Percentiles rank a stretch among this genome's conserved stretches.
phyloP scores from a whole-genome alignment of 1,284 basidiomycete species.

The Ustilago xerochloae region DNA sequence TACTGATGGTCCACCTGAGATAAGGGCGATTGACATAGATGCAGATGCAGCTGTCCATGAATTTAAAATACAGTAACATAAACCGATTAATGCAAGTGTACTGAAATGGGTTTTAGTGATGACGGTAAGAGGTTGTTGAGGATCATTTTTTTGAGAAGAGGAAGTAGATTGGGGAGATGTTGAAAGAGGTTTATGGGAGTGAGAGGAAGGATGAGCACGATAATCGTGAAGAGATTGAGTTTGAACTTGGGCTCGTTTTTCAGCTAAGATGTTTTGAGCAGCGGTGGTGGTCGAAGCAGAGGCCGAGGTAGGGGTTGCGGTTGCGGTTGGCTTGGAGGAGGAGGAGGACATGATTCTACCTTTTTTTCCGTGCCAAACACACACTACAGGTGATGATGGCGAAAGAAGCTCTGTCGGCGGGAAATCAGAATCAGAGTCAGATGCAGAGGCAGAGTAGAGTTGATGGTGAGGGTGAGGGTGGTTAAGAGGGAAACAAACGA shows the following conservation, averaged over 20 bases:
- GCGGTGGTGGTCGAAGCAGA: not conserved
- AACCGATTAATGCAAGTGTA: slow-evolving; percentile 39
- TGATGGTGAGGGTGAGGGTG: too few species aligned
- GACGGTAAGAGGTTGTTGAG: not conserved
- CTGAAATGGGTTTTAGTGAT: slow-evolving; percentile 33
- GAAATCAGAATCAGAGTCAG: too few species aligned
- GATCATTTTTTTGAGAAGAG: not conserved
- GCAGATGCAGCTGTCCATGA: slow-evolving; percentile 65
- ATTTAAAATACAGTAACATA: slow-evolving; percentile 60
- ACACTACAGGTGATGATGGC: too few species aligned
- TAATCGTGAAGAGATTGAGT: slow-evolving; percentile 40
- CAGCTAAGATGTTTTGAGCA: slow-evolving; percentile 6
- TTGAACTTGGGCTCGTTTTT: slow-evolving; percentile 23
- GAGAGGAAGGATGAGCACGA: slow-evolving; percentile 11
- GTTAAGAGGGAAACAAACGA: too few species aligned
- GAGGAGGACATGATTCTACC: too few species aligned
- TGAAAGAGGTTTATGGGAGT: too few species aligned
- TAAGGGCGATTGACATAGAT: slow-evolving; percentile 59
- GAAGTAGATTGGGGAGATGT: not conserved
- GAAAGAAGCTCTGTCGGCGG: too few species aligned
- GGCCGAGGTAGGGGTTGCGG: not conserved
- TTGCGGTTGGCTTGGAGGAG: not conserved
- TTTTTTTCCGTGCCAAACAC: too few species aligned
- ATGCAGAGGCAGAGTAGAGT: too few species aligned
- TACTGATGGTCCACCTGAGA: slow-evolving; percentile 68